These are phyloP conservation scores for Paratrypanosoma confusum DNA, from an alignment of 208 protist species.

Conservation along the genomic window DNA sequence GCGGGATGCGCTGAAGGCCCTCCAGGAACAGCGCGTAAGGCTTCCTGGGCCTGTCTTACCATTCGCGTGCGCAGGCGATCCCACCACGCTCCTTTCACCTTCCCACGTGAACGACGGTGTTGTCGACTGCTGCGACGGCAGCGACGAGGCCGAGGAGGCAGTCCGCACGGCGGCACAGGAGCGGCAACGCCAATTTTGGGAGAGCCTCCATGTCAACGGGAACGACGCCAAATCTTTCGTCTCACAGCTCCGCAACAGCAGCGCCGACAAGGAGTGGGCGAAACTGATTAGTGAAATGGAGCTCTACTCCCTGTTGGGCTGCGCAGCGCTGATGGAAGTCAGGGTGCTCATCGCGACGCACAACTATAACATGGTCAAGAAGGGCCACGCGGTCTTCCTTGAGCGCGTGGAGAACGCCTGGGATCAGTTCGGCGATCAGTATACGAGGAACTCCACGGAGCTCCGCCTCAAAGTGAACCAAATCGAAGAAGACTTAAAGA, in stretches of 20 bases:
- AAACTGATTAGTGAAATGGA: slow-evolving; percentile 45
- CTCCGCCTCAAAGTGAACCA: slow-evolving; percentile 15
- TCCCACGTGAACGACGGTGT: slow-evolving; percentile 56
- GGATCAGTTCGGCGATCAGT: slow-evolving; percentile 30
- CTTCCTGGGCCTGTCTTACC: slow-evolving; percentile 41
- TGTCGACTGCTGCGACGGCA: slow-evolving; percentile 62
- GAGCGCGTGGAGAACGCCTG: slow-evolving; percentile 33
- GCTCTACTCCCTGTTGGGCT: slow-evolving; percentile 33
- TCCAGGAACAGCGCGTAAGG: slow-evolving; percentile 12
- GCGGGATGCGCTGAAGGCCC: slow-evolving; percentile 12
- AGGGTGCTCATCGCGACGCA: slow-evolving; percentile 9
- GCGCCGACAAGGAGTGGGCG: not conserved
- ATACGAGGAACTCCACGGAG: slow-evolving; percentile 16
- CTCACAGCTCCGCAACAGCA: too few relatives aligned
- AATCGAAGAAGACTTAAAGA: slow-evolving; percentile 12
- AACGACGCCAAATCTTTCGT: too few relatives aligned
- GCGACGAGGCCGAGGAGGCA: slow-evolving; percentile 28
- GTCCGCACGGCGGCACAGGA: not conserved
- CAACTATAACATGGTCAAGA: slow-evolving; percentile 16
- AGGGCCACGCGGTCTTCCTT: slow-evolving; percentile 26
- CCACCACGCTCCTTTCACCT: slow-evolving; percentile 35
- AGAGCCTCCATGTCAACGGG: not conserved
- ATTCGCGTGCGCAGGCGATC: slow-evolving; percentile 23
- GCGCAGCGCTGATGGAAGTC: slow-evolving; percentile 19
- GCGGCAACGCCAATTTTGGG: slow-evolving; percentile 1